Evolutionary conservation across 805 yeast species (phyloP).

Genomic region (Kluyveromyces dobzhanskii): DNA sequence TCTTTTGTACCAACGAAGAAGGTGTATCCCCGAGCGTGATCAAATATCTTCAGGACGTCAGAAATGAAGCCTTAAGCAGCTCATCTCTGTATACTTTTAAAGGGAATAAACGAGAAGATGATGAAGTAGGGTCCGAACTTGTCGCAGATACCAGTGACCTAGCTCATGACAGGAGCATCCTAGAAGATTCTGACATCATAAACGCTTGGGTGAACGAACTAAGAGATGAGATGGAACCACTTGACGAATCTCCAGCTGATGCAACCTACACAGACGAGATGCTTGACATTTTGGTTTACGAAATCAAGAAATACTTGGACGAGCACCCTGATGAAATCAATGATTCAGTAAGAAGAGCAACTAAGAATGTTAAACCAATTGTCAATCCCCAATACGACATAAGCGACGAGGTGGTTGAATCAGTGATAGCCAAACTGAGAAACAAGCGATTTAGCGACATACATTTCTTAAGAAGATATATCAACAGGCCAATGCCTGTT

Average conservation of each 20-base stretch:
- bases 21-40: constrained; percentile 22
- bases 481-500: constrained; percentile 8
- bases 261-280: constrained; percentile 12
- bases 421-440: constrained; percentile 8
- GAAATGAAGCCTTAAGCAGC: constrained; percentile 23
- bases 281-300: constrained; percentile 14
- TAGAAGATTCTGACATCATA: not conserved
- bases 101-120: not conserved
- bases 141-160: not conserved
- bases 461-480: constrained; percentile 12
- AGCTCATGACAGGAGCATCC: constrained; percentile 1
- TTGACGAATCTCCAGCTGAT: not conserved
- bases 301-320: constrained; percentile 14
- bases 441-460: constrained; percentile 11
- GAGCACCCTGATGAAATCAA: constrained; percentile 9
- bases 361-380: constrained; percentile 11
- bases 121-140: not conserved
- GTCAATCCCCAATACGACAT: constrained; percentile 7
- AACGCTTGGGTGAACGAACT: constrained; percentile 6
- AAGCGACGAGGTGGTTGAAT: constrained; percentile 17
- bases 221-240: constrained; percentile 5
- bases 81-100: not conserved
- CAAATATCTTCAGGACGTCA: constrained; percentile 18
- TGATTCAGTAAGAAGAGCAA: constrained; percentile 10
- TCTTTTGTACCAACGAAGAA: constrained; percentile 18